These are phyloP conservation scores for Trichophyton benhamiae DNA, from an alignment of 2,329 filamentous ascomycete genomes.

Conservation along the genomic window DNA sequence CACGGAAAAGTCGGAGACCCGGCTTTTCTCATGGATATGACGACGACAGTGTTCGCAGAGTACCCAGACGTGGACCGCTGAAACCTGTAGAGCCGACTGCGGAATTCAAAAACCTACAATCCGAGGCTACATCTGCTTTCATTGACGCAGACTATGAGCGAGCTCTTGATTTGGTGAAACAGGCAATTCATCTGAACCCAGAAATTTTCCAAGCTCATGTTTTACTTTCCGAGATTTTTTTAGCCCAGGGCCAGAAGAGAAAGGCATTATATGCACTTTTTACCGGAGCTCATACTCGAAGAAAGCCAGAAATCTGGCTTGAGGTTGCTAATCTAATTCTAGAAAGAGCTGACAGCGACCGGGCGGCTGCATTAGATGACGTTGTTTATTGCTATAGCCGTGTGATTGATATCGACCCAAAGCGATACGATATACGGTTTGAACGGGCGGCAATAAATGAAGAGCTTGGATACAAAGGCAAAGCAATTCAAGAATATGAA, in stretches of 20 bases:
- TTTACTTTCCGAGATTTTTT: slow-evolving; percentile 47
- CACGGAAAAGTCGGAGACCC: slow-evolving; percentile 12
- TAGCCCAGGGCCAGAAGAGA: slow-evolving; percentile 43
- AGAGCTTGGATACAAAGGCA: slow-evolving; percentile 36
- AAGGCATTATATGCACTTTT: slow-evolving; percentile 46
- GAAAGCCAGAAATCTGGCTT: slow-evolving; percentile 46
- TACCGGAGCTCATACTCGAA: slow-evolving; percentile 45
- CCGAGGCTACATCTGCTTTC: slow-evolving; percentile 37
- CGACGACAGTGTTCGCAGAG: slow-evolving; percentile 13
- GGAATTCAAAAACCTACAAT: slow-evolving; percentile 38
- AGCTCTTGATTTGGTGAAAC: slow-evolving; percentile 32
- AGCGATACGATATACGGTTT: slow-evolving; percentile 42
- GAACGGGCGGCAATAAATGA: slow-evolving; percentile 45
- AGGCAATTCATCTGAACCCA: slow-evolving; percentile 46
- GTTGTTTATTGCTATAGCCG: slow-evolving; percentile 43
- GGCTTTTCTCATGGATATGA: slow-evolving; percentile 15
- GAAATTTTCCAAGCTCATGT: slow-evolving; percentile 52
- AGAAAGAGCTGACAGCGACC: slow-evolving; percentile 36
- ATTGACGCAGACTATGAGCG: slow-evolving; percentile 36
- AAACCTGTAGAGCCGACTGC: slow-evolving; percentile 36
- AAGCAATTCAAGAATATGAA: slow-evolving; percentile 41
- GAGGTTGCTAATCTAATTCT: slow-evolving; percentile 45
- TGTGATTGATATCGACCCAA: slow-evolving; percentile 41
- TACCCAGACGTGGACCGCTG: slow-evolving; percentile 35
- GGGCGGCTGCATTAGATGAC: slow-evolving; percentile 33